phyloP scores from a whole-genome alignment of 169 alveolate genomes.

The Plasmodium sp. region DNA sequence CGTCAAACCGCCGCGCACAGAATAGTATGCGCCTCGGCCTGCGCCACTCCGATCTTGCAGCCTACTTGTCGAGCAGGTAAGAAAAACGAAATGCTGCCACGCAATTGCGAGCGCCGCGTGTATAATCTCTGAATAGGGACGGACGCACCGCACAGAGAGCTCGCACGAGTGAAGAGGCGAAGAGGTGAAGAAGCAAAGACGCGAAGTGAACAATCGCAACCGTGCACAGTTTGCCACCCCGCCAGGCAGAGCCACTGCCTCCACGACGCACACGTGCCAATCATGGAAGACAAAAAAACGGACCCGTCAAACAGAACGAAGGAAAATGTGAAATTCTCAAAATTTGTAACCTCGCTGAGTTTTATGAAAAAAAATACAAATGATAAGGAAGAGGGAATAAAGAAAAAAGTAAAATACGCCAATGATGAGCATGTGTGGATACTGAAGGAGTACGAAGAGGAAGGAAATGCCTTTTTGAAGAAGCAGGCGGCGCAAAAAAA shows the following conservation, averaged over 20 bases:
- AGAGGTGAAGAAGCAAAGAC: background rate
- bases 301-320: slow-evolving; percentile 18
- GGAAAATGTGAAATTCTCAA: slow-evolving; percentile 50
- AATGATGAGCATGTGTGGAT: slow-evolving; percentile 73
- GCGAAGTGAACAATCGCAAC: background rate
- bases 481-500: slow-evolving; percentile 16
- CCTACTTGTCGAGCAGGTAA: background rate
- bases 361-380: slow-evolving; percentile 69
- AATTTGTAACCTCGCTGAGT: slow-evolving; percentile 64
- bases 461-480: slow-evolving; percentile 41
- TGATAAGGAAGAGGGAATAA: slow-evolving; percentile 39
- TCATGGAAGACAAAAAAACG: slow-evolving; percentile 28
- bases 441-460: slow-evolving; percentile 48
- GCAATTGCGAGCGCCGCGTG: background rate
- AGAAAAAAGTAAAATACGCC: slow-evolving; percentile 55
- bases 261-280: background rate
- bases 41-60: background rate
- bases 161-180: background rate
- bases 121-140: background rate
- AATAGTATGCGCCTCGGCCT: background rate
- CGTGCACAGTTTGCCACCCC: background rate
- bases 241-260: background rate
- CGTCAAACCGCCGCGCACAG: background rate
- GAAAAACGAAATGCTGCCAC: background rate
- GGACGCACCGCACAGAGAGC: background rate